These are phyloP conservation scores for Lunasporangiospora selenospora DNA, from an alignment of 192 early-diverging fungal species.

Conservation along the genomic window DNA sequence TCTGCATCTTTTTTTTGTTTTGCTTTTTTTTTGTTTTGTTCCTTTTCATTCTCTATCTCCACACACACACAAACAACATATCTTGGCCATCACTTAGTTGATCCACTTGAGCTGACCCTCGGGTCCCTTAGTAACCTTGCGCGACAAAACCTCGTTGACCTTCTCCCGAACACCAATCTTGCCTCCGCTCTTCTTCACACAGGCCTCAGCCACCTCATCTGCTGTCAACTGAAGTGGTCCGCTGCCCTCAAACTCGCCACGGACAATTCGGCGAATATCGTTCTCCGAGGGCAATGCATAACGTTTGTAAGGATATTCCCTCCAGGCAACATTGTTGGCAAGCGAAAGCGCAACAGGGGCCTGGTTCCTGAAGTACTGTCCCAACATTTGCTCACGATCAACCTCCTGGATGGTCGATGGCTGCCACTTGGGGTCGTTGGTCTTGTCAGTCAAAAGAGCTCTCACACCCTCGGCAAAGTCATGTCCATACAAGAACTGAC, in stretches of 20 bases:
- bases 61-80: too few relatives aligned
- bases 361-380: slow-evolving; percentile 63
- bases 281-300: slow-evolving; percentile 72
- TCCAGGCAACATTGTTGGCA: slow-evolving; percentile 47
- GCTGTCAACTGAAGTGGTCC: slow-evolving; percentile 62
- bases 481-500: slow-evolving; percentile 74
- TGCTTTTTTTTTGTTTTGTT: too few relatives aligned
- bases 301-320: slow-evolving; percentile 63
- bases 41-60: too few relatives aligned
- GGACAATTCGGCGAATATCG: slow-evolving; percentile 68
- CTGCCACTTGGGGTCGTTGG: slow-evolving; percentile 71
- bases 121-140: slow-evolving; percentile 47
- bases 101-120: slow-evolving; percentile 49
- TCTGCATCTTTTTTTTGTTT: too few relatives aligned
- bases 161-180: slow-evolving; percentile 79
- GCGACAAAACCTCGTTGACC: slow-evolving; percentile 65
- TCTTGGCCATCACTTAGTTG: too few relatives aligned
- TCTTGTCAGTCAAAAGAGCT: slow-evolving; percentile 76
- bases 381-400: slow-evolving; percentile 54
- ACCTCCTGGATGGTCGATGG: slow-evolving; percentile 64
- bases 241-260: slow-evolving; percentile 67
- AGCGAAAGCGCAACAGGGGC: slow-evolving; percentile 40
- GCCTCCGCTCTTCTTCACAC: slow-evolving; percentile 57
- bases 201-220: slow-evolving; percentile 66
- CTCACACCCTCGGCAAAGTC: slow-evolving; percentile 94